These are phyloP conservation scores for Cruciata laevipes DNA, from an alignment of 257 asterid genomes.

Conservation along the genomic window DNA sequence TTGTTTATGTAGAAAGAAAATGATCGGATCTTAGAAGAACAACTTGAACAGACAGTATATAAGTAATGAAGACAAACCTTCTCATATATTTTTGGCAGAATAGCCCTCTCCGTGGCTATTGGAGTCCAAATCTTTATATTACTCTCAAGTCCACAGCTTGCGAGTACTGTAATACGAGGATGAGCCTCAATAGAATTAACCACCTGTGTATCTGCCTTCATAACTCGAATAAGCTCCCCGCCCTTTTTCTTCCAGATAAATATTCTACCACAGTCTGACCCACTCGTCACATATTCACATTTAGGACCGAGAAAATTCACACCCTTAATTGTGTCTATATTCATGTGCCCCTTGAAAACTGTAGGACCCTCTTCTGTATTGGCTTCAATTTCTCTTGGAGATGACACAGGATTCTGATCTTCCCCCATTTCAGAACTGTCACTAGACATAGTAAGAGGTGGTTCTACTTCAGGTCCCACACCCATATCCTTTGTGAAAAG, in stretches of 20 bases:
- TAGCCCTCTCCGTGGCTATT: constrained; percentile 60
- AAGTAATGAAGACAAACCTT: constrained; percentile 39
- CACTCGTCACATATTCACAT: constrained; percentile 83
- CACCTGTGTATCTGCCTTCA: constrained; percentile 76
- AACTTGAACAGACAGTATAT: background rate
- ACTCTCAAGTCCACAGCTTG: constrained; percentile 61
- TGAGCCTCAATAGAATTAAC: constrained; percentile 89
- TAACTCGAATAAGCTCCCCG: constrained; percentile 79
- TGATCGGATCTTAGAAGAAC: background rate
- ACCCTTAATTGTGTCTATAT: constrained; percentile 76
- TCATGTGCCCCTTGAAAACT: constrained; percentile 77
- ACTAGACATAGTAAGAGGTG: constrained; percentile 32
- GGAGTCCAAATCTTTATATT: constrained; percentile 82
- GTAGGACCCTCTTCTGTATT: constrained; percentile 43
- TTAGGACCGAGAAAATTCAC: constrained; percentile 87
- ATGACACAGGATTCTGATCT: constrained; percentile 23
- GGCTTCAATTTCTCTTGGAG: constrained; percentile 25
- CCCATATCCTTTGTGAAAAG: constrained; percentile 72
- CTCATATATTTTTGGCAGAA: constrained; percentile 50
- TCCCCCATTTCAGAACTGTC: constrained; percentile 31
- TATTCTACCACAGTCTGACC: constrained; percentile 94
- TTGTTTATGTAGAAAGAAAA: background rate
- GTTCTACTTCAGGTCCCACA: constrained; percentile 46
- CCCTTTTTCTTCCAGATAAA: constrained; percentile 86
- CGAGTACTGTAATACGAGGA: constrained; percentile 70